phyloP scores from a whole-genome alignment of 495 filamentous ascomycete genomes.

The Bacidia gigantensis region DNA sequence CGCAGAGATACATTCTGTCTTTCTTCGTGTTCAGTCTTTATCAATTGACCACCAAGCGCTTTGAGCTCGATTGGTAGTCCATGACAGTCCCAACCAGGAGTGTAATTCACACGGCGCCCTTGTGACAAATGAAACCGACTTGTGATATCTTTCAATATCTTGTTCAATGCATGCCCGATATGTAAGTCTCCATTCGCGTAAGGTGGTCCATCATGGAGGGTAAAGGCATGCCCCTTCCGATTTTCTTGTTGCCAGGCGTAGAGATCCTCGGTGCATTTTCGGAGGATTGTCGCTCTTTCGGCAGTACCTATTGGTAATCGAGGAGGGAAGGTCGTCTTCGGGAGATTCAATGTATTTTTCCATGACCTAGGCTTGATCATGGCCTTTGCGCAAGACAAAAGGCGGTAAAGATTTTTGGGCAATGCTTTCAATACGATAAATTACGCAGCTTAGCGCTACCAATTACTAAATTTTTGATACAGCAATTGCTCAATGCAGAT shows the following conservation, averaged over 20 bases:
- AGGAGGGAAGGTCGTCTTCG: conserved; percentile 45
- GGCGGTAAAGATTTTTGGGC: too few species aligned
- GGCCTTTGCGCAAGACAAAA: neutral
- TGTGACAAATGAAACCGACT: conserved; percentile 63
- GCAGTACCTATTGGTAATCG: conserved; percentile 28
- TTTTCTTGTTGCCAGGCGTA: conserved; percentile 70
- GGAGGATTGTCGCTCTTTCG: conserved; percentile 50
- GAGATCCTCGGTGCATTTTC: conserved; percentile 70
- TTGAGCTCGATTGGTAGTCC: conserved; percentile 95
- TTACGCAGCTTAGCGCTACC: too few species aligned
- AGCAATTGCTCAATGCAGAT: too few species aligned
- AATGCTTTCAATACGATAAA: too few species aligned
- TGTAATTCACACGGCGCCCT: conserved; percentile 68
- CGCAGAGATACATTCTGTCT: neutral
- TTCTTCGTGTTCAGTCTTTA: neutral
- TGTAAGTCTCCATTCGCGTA: conserved; percentile 95
- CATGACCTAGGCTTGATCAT: neutral
- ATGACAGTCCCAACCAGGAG: conserved; percentile 98
- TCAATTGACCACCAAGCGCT: conserved; percentile 51
- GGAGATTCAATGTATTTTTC: conserved; percentile 38
- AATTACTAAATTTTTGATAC: too few species aligned
- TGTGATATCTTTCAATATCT: conserved; percentile 91
- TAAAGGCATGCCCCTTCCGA: conserved; percentile 49
- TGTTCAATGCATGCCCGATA: conserved; percentile 95
- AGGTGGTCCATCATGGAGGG: conserved; percentile 90